These are phyloP conservation scores for Boletus subparvulus DNA, from an alignment of 768 basidiomycete genomes.

Conservation along the genomic window DNA sequence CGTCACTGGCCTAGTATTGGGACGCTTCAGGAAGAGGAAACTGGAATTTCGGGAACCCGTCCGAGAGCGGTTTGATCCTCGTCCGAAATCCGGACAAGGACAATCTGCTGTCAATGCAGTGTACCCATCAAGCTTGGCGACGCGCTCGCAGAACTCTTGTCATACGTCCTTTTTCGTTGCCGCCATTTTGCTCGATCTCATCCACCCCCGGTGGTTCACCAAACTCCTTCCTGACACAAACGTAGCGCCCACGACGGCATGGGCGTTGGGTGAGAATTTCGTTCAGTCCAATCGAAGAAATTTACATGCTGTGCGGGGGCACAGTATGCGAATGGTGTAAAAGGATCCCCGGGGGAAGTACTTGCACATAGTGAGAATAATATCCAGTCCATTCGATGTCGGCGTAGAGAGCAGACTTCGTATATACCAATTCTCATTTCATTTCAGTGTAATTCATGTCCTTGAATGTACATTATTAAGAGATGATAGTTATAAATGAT, in stretches of 20 bases:
- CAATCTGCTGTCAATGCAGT: not conserved
- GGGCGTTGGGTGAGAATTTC: not conserved
- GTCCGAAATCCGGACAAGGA: not conserved
- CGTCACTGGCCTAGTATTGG: not conserved
- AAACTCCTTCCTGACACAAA: not conserved
- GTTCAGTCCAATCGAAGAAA: no score
- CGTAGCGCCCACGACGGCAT: not conserved
- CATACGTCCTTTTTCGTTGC: not conserved
- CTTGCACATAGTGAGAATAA: no score
- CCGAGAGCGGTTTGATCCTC: not conserved
- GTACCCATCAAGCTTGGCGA: no score
- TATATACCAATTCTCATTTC: not conserved
- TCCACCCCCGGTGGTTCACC: not conserved
- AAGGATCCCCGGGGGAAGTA: no score
- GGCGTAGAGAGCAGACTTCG: not conserved
- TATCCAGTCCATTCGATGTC: not conserved
- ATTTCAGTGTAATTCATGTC: not conserved
- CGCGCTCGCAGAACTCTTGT: not conserved
- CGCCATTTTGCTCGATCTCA: not conserved
- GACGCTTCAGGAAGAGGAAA: not conserved
- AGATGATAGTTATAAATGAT: conserved; percentile 27
- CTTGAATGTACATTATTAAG: conserved; percentile 25
- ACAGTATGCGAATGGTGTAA: no score
- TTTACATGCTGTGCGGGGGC: no score
- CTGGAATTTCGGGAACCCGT: not conserved